Conservation (phyloP, 73 alveolate species). For the Paraurostyla sp. region DNA sequence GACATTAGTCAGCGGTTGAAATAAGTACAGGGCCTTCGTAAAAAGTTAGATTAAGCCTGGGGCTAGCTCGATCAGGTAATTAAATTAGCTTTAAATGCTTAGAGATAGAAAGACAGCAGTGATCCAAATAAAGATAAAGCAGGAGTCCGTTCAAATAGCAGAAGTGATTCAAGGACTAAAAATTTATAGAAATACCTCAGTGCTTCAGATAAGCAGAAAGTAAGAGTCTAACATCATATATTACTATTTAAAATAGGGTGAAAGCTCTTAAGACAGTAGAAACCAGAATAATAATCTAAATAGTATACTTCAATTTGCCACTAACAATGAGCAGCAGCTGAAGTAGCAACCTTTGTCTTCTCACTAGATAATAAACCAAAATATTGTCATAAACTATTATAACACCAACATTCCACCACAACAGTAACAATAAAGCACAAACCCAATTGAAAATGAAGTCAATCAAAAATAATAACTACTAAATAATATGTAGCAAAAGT, state of each 20-base stretch:
- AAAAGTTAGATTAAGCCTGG: constrained; percentile 1
- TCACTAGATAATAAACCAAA: constrained; percentile 1
- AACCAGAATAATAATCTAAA: too few relatives aligned
- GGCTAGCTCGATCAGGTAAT: too few relatives aligned
- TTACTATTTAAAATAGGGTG: background rate
- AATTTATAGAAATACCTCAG: constrained; percentile 5
- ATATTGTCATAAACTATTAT: constrained; percentile 14
- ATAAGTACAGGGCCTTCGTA: background rate
- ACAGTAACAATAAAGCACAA: background rate
- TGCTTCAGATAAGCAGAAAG: background rate
- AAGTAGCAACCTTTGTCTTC: too few relatives aligned
- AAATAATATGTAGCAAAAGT: background rate
- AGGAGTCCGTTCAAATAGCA: background rate
- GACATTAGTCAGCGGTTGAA: constrained; percentile 49
- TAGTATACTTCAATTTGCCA: too few relatives aligned
- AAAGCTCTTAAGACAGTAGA: too few relatives aligned
- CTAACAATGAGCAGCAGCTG: background rate
- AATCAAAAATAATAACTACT: background rate
- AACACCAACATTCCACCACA: background rate
- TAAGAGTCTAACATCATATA: background rate
- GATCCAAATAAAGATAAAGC: background rate
- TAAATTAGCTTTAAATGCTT: too few relatives aligned
- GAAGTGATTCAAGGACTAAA: background rate
- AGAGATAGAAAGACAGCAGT: too few relatives aligned
- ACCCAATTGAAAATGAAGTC: background rate